Evolutionary conservation across 225 moss, liverwort and hornwort genomes (phyloP), one percentile per base, ranked within the genome.

Genomic region (Antitrichia curtipendula): DNA sequence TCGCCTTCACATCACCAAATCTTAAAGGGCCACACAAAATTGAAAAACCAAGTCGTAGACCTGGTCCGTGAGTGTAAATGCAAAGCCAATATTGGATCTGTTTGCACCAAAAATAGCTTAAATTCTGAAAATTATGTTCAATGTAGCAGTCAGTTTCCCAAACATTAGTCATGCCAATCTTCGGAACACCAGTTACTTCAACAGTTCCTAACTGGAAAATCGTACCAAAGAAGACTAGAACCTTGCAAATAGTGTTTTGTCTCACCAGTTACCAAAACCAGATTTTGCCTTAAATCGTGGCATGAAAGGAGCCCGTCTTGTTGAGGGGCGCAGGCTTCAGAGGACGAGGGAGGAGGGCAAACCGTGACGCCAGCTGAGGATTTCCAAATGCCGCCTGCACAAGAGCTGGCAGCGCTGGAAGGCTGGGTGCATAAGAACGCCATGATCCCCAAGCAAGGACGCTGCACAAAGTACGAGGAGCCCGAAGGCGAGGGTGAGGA

Each of bases 391-490:
- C 96, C 97, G 38, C 91, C 94, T 6, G 85, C 91, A 32, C 91
- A 93, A 54, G 97, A 97, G 74, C 81, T 97, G 14, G 90, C 85
- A 29, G 80, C 60, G 34, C 70, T 97, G 8, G 94, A 94, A 83
- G 89, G 82, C 8, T 97, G 97, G 98, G 97, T 97, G 76, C 98
- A 99, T 86, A 95, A 95, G 70, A 94, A 91, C 73, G 93, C 89
- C 47, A 95, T 91, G 91, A 95, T 99, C 76, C 87, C 92, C 52
- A 97, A 93, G 76, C 94, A 95, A 88, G 97, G 98, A 40, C 92
- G 97, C 49, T 99, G 96, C 75, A 96, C 95, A 13, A 93, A 91
- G 49, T 96, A 94, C 72, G 93, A 92, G 29, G 92, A 85, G 19
- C 84, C 80, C 1, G 92, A 93, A 68, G 92, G 82, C 13, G 90